These are phyloP conservation scores for Perilla frutescens DNA, from an alignment of 257 asterid species.

Conservation along the genomic window DNA sequence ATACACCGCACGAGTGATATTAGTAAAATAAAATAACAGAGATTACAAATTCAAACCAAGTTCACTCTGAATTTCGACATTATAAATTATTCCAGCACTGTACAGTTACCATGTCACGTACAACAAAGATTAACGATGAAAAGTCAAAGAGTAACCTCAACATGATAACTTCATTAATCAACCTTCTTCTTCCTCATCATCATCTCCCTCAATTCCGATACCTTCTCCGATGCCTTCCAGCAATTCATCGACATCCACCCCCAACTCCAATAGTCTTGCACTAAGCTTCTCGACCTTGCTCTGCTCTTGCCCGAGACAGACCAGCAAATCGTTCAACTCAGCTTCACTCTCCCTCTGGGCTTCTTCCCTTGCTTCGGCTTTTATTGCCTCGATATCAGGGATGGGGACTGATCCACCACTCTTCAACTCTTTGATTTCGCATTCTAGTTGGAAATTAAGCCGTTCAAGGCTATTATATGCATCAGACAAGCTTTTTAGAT, in stretches of 20 bases:
- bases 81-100: slow-evolving; percentile 14
- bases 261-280: slow-evolving; percentile 65
- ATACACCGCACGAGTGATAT: too few relatives aligned
- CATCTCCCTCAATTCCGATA: slow-evolving; percentile 56
- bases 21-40: too few relatives aligned
- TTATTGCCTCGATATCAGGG: slow-evolving; percentile 62
- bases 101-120: slow-evolving; percentile 9
- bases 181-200: slow-evolving; percentile 65
- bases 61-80: not conserved
- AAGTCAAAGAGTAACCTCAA: not conserved
- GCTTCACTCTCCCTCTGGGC: slow-evolving; percentile 88
- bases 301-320: slow-evolving; percentile 98
- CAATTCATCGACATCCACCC: slow-evolving; percentile 74
- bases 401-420: slow-evolving; percentile 55
- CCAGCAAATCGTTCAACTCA: slow-evolving; percentile 81
- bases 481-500: slow-evolving; percentile 83
- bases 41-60: not conserved
- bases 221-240: slow-evolving; percentile 82
- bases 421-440: slow-evolving; percentile 61
- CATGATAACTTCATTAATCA: slow-evolving; percentile 27
- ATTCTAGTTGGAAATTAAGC: slow-evolving; percentile 73
- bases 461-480: slow-evolving; percentile 95
- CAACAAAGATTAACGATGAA: not conserved
- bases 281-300: slow-evolving; percentile 89
- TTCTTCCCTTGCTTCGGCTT: slow-evolving; percentile 86